Evolutionary conservation across 345 rosid species (phyloP).

Genomic region (Aethionema arabicum): DNA sequence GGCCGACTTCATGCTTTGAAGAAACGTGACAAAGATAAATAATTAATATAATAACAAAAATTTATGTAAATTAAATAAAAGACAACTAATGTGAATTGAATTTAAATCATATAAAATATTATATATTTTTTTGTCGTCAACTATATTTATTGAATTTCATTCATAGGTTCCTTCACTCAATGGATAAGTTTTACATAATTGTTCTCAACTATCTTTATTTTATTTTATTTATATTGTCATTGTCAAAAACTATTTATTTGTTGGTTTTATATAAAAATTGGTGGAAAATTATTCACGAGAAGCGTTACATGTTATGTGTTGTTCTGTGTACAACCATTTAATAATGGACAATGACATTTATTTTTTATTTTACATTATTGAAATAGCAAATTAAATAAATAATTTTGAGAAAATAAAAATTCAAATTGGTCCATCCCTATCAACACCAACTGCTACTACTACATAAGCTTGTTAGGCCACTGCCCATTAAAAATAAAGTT

Average conservation of each 20-base stretch:
- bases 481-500: neutral
- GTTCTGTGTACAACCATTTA: slow-evolving; percentile 3
- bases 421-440: slow-evolving; percentile 35
- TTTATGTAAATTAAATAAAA: neutral
- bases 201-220: neutral
- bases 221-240: neutral
- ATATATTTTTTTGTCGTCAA: slow-evolving; percentile 3
- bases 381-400: slow-evolving; percentile 1
- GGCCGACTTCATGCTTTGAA: slow-evolving; percentile 35
- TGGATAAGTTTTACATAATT: neutral
- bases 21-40: slow-evolving; percentile 24
- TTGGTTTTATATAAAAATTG: slow-evolving; percentile 6
- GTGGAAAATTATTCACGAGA: too few relatives aligned
- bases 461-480: slow-evolving; percentile 5
- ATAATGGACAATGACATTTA: slow-evolving; percentile 20
- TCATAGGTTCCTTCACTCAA: slow-evolving; percentile 24
- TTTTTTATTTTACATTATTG: slow-evolving; percentile 8
- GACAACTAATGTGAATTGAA: slow-evolving; percentile 27
- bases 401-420: slow-evolving; percentile 1
- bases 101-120: neutral
- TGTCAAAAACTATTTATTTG: slow-evolving; percentile 1
- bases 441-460: slow-evolving; percentile 32
- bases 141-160: neutral
- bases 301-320: slow-evolving; percentile 8
- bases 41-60: neutral